A percentile compares a stretch with the other conserved stretches of the same genome.
Conservation (phyloP, 1,284 basidiomycete species). For the Rhodotorula glutinis region DNA sequence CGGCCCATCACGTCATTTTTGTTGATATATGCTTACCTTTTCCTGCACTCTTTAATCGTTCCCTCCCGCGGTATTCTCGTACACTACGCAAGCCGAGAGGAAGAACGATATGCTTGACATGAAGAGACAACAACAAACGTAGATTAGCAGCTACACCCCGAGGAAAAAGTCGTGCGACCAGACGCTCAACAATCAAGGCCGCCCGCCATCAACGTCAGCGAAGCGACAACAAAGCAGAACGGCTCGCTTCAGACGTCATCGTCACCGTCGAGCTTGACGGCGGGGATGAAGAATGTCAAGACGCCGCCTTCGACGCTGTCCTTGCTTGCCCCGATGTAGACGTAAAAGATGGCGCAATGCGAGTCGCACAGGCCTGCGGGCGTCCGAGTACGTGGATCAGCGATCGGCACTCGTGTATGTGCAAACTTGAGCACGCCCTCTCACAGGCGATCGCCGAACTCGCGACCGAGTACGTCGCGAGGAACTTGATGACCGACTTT, state of each 20-base stretch:
- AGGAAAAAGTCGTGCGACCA: too few relatives aligned
- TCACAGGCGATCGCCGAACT: slow-evolving; percentile 45
- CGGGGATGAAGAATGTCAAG: slow-evolving; percentile 38
- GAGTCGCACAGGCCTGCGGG: slow-evolving; percentile 42
- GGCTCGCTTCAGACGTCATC: slow-evolving; percentile 7
- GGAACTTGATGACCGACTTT: slow-evolving; percentile 45
- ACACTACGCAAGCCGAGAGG: too few relatives aligned
- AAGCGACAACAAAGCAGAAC: neutral
- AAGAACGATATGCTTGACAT: too few relatives aligned
- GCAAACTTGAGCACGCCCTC: neutral
- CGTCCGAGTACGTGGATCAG: neutral
- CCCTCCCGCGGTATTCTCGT: too few relatives aligned
- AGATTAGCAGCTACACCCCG: too few relatives aligned
- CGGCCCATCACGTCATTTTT: neutral
- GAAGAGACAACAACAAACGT: too few relatives aligned
- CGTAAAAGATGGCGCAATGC: slow-evolving; percentile 49
- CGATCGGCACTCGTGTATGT: neutral
- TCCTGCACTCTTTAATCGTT: too few relatives aligned
- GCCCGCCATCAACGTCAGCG: too few relatives aligned
- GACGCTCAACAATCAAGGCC: too few relatives aligned
- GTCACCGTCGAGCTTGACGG: slow-evolving; percentile 25
- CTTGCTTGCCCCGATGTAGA: slow-evolving; percentile 45
- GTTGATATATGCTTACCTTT: neutral
- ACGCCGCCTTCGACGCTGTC: slow-evolving; percentile 27
- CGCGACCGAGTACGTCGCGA: slow-evolving; percentile 45